phyloP scores from a whole-genome alignment of 805 yeast species.

The Blastobotrys robertii region DNA sequence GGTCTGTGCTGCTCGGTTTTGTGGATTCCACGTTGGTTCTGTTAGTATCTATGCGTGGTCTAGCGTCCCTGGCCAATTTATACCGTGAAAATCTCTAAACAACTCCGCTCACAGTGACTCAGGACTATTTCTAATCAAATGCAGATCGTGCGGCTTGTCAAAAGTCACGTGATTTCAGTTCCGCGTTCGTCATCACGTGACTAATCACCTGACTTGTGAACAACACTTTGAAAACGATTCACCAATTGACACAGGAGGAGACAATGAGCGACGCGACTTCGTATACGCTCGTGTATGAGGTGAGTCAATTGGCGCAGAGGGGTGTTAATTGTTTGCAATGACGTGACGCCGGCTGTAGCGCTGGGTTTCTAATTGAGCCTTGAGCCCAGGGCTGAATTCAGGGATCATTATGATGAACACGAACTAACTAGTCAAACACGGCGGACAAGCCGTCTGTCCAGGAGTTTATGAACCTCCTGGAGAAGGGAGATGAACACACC shows the following conservation, averaged over 20 bases:
- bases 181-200: too few species aligned
- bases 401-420: not conserved
- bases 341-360: not conserved
- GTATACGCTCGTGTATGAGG: slow-evolving; percentile 23
- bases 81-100: not conserved
- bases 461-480: slow-evolving; percentile 70
- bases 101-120: not conserved
- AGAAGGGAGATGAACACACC: slow-evolving; percentile 80
- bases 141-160: not conserved
- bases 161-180: not conserved
- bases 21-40: too few species aligned
- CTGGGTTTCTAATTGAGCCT: not conserved
- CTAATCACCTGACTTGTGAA: slow-evolving; percentile 11
- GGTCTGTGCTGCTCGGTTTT: not conserved
- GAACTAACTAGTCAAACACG: slow-evolving; percentile 11
- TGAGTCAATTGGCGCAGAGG: slow-evolving; percentile 7
- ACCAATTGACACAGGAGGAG: not conserved
- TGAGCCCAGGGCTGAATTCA: too few species aligned
- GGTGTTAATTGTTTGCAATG: not conserved
- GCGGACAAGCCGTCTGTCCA: slow-evolving; percentile 40
- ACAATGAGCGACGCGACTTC: slow-evolving; percentile 36
- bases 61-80: not conserved
- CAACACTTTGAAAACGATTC: slow-evolving; percentile 4
- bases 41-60: not conserved
- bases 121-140: not conserved